phyloP scores from a whole-genome alignment of 2,329 filamentous ascomycete genomes.

The Coleophoma crateriformis region DNA sequence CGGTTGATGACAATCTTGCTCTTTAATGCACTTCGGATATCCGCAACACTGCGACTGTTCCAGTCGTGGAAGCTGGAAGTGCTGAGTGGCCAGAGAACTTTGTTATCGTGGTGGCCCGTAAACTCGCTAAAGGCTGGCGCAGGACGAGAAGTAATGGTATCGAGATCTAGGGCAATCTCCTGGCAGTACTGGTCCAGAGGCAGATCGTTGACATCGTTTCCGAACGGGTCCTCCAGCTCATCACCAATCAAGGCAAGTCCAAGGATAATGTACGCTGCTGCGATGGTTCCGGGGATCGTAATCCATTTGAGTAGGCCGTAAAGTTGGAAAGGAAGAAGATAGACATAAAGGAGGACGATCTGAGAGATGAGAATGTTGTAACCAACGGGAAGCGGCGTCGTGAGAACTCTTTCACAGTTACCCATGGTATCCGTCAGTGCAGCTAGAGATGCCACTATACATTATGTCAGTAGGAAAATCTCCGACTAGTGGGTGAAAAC shows the following conservation, averaged over 20 bases:
- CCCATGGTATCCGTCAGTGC: conserved; percentile 67
- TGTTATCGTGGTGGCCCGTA: conserved; percentile 17
- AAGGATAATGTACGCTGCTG: conserved; percentile 76
- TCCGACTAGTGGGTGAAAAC: conserved; percentile 12
- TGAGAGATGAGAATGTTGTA: conserved; percentile 82
- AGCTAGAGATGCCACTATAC: conserved; percentile 34
- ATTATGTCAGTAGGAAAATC: conserved; percentile 24
- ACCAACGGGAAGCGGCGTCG: conserved; percentile 75
- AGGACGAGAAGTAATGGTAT: conserved; percentile 47
- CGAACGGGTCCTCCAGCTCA: conserved; percentile 84
- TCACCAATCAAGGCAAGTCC: conserved; percentile 70
- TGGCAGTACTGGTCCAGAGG: conserved; percentile 72
- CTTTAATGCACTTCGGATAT: conserved; percentile 31
- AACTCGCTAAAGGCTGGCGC: conserved; percentile 15
- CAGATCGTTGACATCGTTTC: conserved; percentile 76
- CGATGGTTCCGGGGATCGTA: conserved; percentile 70
- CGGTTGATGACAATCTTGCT: conserved; percentile 18
- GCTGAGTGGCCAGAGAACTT: conserved; percentile 31
- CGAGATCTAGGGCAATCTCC: conserved; percentile 68
- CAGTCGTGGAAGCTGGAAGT: conserved; percentile 35
- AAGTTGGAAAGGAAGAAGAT: conserved; percentile 79
- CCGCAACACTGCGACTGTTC: conserved; percentile 35
- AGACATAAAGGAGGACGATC: conserved; percentile 80
- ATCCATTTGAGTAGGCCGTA: conserved; percentile 59
- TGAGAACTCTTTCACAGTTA: conserved; percentile 71